Base-by-base conservation (phyloP, 1,139 yeast genomes). In the Geotrichum reessii region DNA sequence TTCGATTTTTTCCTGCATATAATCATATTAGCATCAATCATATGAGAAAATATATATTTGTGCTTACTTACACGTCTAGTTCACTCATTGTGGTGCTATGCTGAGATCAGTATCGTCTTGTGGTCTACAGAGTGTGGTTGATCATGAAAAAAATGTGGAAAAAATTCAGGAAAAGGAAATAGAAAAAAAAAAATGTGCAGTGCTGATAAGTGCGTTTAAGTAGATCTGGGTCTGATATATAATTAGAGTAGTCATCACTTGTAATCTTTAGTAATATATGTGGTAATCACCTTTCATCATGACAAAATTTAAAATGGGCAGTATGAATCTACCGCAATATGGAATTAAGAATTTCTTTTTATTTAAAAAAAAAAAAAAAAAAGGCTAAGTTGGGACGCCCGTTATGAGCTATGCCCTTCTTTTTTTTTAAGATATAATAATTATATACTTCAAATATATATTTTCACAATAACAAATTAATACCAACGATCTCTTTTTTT, bases 1-100 rank as follows among this genome's bases (percentile, higher is more conserved):
- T 65, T 61, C 57, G 57, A 55, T 53, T 58, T 63, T 52, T 56
- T 59, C 14, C 58, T 56, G 25, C 11, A 31, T 21, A 52, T 9
- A 22, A 21, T 14, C 9, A 25, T 17, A 9, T 17, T 6, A 22
- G 21, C 31, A 44, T 42, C 37, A 42, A 40, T 42, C 22, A 25
- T 19, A 14, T 24, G 46, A 25, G 7, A n/a, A 44, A 6, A 2
- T 7, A 21, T 19, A 21, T 25, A 12, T 12, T 22, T 22, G 37
- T 14, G 24, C 12, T n/a, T 14, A 52, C 61, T 55, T 58, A 58
- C 61, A 46, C 57, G 40, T 58, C 58, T 47, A 55, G 3, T 6
- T 58, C 58, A 33, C 58, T 22, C 61, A 58, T 58, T 40, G 17
- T 55, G 54, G 33, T 46, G 55, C 19, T 28, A 47, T 47, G 47